Base-by-base conservation (phyloP, 208 protist species). In the Leishmania braziliensis region DNA sequence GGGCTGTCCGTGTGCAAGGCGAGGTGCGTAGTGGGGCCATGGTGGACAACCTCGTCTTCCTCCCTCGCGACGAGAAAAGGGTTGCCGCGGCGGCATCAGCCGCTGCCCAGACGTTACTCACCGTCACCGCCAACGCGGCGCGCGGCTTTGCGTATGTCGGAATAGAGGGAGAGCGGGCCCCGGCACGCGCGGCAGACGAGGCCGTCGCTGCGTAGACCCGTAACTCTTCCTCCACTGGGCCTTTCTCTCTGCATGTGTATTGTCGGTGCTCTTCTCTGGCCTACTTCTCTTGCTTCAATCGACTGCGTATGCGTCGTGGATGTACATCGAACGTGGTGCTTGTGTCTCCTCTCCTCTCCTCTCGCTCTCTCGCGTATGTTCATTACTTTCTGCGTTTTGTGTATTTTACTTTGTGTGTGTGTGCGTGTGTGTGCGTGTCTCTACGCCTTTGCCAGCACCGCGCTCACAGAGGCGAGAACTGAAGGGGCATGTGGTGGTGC, bases 21-120 rank as follows among this genome's bases (percentile, higher is more conserved):
- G 87, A 91, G 54, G 86, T 95, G 73, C 91, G 86, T 48, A 88
- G 82, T 78, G 90, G 88, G 0, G 86, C 89, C 23, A 87, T 93
- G 23, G 87, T 87, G 33, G 88, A 97, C 84, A 97, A 97, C 87
- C 80, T 93, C 23, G 88, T 97, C 73, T 94, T 91, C 83, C 54
- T 85, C 50, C 77, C 86, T 33, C 80, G 78, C 14, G 80, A 89
- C 36, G 83, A 83, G 83, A 68, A 78, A 66, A 36, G 23, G 9
- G 75, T 33, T 2, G 79, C 69, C 36, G 54, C 72, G 12, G 84
- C 79, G 12, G 66, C 16, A 29, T 78, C 58, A 16, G 81, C 69
- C 20, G 60, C 80, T 14, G 71, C 76, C 5, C 77, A 86, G 72
- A 81, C 82, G 12, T 23, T 83, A 46, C 50, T 79, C 26, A 73